A percentile compares a stretch with the other conserved stretches of the same genome.
Conservation (phyloP, 345 rosid species). For the Populus deltoides region DNA sequence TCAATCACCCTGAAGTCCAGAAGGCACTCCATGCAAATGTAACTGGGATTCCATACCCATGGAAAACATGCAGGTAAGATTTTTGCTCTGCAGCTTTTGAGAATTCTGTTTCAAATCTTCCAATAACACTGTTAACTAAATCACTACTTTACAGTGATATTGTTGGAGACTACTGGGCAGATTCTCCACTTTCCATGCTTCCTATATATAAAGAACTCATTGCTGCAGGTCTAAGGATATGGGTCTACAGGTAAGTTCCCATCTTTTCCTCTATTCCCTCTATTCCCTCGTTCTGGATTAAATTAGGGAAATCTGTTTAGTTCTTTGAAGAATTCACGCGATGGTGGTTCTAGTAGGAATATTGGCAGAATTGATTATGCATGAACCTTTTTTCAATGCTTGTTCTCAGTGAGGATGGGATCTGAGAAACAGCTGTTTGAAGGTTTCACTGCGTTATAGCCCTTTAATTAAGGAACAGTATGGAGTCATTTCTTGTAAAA, state of each 20-base stretch:
- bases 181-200: conserved; percentile 89
- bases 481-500: neutral
- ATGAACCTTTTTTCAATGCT: neutral
- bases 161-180: conserved; percentile 71
- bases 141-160: conserved; percentile 43
- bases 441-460: neutral
- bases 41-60: conserved; percentile 63
- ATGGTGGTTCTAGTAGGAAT: neutral
- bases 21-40: conserved; percentile 89
- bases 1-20: conserved; percentile 87
- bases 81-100: neutral
- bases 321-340: neutral
- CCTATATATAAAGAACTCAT: conserved; percentile 86
- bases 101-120: neutral
- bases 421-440: neutral
- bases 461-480: neutral
- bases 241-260: conserved; percentile 74
- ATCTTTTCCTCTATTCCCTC: neutral
- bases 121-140: neutral
- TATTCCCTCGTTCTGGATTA: neutral
- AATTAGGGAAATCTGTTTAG: neutral
- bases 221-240: conserved; percentile 71
- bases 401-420: neutral
- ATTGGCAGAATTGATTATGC: neutral
- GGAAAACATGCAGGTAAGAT: conserved; percentile 81